Evolutionary conservation across 164 flowering plant genomes (phyloP), one percentile per base, ranked within the genome.

Genomic region (Chimonanthus salicifolius): DNA sequence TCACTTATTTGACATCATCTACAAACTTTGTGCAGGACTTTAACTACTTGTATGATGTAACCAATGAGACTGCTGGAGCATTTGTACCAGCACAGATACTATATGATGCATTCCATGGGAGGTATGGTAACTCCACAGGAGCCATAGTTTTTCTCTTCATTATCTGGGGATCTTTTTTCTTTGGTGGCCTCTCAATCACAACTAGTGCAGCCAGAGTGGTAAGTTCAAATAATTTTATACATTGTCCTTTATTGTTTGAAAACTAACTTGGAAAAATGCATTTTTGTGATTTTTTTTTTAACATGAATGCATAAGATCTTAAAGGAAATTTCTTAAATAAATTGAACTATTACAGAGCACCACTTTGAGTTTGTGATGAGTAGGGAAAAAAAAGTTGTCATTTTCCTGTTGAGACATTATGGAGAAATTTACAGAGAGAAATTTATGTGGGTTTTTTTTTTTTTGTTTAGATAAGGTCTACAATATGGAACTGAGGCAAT

Each of bases 81-180:
- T 84, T 90, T 75, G 92, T 86, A 47, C 94, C 92, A 9, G 92
- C 90, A 18, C 94, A 89, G 74, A 89, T 89, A 76, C 82, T 90
- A 15, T 88, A 84, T 69, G 94, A 90, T 75, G 90, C 90, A 66
- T 90, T 88, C 71, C 83, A 87, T 76, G 91, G 94, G 70, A 80
- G 91, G 71, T 90, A 83, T 71, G 78, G 86, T 11, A 87, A 67
- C 69, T 67, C 84, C 43, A 75, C 84, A 16, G 94, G 92, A 71
- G 92, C 92, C 10, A 88, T 90, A 76, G 58, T 87, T 18, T 72
- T 90, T 21, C 81, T 87, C 0, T 81, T 82, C 63, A 47, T 90
- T 75, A 90, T 90, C 9, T 88, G 94, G 94, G 94, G 90, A 33
- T 88, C 91, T 0, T 88, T 84, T 78, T 88, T 90, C 88, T 90